Evolutionary conservation across 441 rosid genomes (phyloP).

Genomic region (Jatropha podagrica): DNA sequence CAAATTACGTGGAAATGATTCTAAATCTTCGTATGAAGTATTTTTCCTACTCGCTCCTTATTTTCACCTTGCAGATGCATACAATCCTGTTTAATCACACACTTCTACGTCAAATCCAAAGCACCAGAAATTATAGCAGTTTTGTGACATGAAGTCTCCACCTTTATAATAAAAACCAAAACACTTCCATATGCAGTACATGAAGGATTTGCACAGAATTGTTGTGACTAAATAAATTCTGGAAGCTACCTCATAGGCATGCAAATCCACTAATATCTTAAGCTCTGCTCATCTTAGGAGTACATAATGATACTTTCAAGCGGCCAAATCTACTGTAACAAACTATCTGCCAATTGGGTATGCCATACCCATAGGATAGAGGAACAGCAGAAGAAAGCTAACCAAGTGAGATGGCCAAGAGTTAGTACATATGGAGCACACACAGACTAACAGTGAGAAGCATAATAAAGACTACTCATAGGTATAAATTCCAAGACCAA

Average conservation of each 20-base stretch:
- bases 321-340: conserved; percentile 22
- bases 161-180: conserved; percentile 40
- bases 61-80: neutral
- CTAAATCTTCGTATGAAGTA: neutral
- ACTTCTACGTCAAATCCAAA: conserved; percentile 70
- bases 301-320: conserved; percentile 62
- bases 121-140: conserved; percentile 79
- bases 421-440: conserved; percentile 67
- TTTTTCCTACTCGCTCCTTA: neutral
- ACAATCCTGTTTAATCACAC: conserved; percentile 2
- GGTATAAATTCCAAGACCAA: neutral
- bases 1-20: neutral
- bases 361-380: conserved; percentile 45
- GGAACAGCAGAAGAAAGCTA: conserved; percentile 49
- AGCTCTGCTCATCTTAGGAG: conserved; percentile 71
- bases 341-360: conserved; percentile 77
- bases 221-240: neutral
- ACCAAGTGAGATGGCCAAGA: conserved; percentile 62
- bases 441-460: conserved; percentile 11
- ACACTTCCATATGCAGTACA: neutral
- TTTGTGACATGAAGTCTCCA: conserved; percentile 71
- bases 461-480: too few relatives aligned
- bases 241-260: conserved; percentile 60
- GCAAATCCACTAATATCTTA: conserved; percentile 64
- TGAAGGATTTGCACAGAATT: neutral